Percentiles rank a stretch among this genome's conserved stretches.
Evolutionary conservation across 164 flowering plant species (phyloP).

Genomic region (Stephania japonica): DNA sequence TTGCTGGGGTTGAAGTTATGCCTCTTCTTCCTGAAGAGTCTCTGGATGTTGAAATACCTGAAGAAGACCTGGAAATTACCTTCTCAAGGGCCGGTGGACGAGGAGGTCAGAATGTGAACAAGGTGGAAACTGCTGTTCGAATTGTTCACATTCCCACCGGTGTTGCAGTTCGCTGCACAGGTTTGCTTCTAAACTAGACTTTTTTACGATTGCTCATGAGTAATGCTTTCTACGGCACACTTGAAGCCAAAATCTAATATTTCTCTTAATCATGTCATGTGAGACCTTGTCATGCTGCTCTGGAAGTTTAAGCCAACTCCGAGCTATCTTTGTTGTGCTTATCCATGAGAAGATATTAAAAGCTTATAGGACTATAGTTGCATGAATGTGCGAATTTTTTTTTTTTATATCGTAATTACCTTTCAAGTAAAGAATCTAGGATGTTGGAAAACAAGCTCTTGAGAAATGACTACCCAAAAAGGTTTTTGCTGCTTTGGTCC

Average conservation of each 20-base stretch:
- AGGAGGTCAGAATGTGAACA: slow-evolving; percentile 98
- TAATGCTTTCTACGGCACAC: neutral
- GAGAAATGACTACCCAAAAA: neutral
- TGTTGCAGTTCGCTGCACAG: slow-evolving; percentile 87
- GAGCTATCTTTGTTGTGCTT: neutral
- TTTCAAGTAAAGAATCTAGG: neutral
- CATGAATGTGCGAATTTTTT: neutral
- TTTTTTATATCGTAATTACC: neutral
- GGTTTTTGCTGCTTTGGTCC: neutral
- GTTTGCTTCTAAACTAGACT: slow-evolving; percentile 23
- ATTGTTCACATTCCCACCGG: slow-evolving; percentile 96
- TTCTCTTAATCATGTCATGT: neutral
- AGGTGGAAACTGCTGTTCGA: slow-evolving; percentile 96
- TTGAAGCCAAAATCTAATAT: neutral
- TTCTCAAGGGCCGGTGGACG: slow-evolving; percentile 90
- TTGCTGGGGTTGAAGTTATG: slow-evolving; percentile 96
- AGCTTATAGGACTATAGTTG: neutral
- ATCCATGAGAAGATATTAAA: neutral
- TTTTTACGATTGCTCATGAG: neutral
- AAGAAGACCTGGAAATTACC: slow-evolving; percentile 87
- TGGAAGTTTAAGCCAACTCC: neutral
- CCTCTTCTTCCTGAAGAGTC: slow-evolving; percentile 97
- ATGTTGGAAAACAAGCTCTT: neutral
- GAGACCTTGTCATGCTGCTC: neutral
- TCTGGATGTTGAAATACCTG: slow-evolving; percentile 75